phyloP scores from a whole-genome alignment of 305 asterid species.

The Fraxinus greggii region DNA sequence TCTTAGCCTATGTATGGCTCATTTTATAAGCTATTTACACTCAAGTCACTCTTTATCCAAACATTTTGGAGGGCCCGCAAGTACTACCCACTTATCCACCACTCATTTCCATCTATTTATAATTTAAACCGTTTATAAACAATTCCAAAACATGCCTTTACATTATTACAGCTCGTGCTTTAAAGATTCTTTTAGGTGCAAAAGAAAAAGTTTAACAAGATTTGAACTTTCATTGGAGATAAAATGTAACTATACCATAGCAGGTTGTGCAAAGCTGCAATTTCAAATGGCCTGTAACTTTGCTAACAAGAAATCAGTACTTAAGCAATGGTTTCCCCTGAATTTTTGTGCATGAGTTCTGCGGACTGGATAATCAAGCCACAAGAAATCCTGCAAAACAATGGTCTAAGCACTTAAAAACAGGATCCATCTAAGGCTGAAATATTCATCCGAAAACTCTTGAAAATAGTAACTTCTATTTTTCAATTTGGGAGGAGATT shows the following conservation, averaged over 20 bases:
- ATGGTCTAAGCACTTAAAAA: slow-evolving; percentile 21
- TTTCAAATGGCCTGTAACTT: not conserved
- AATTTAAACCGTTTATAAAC: not conserved
- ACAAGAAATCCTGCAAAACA: slow-evolving; percentile 25
- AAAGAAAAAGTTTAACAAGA: not conserved
- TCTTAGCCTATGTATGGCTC: not conserved
- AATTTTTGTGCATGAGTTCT: not conserved
- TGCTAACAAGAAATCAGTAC: not conserved
- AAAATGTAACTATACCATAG: slow-evolving; percentile 37
- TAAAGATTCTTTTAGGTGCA: not conserved
- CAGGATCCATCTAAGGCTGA: not conserved
- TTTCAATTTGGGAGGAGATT: not conserved
- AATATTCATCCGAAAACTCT: not conserved
- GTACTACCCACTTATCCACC: not conserved
- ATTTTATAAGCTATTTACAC: not conserved
- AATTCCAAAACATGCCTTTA: not conserved
- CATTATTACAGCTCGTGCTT: not conserved
- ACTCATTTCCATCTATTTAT: not conserved
- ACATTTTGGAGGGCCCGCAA: not conserved
- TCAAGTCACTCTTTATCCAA: not conserved
- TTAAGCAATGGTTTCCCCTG: slow-evolving; percentile 18
- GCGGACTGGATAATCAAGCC: not conserved
- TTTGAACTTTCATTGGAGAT: not conserved
- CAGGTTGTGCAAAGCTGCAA: slow-evolving; percentile 5
- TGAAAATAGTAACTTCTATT: not conserved